Conservation (phyloP, 257 asterid genomes). For the Gardenia jasminoides region DNA sequence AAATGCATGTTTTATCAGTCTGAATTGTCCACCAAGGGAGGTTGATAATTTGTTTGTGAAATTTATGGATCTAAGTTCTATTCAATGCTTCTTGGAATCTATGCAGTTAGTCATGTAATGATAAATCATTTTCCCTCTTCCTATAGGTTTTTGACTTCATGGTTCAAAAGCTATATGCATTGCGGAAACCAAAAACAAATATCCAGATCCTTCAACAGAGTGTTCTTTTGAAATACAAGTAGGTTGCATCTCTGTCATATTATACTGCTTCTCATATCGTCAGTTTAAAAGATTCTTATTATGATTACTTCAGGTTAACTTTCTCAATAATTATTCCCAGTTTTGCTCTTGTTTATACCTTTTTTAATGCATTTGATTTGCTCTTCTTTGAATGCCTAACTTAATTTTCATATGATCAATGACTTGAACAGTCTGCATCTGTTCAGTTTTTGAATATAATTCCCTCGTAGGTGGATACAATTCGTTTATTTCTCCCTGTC, state of each 20-base stretch:
- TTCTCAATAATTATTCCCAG: not conserved
- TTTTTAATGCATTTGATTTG: not conserved
- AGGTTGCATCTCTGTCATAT: slow-evolving; percentile 28
- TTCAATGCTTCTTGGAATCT: not conserved
- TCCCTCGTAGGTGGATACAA: not conserved
- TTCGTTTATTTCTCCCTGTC: not conserved
- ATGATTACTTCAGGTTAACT: not conserved
- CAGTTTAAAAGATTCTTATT: not conserved
- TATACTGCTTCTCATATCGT: not conserved
- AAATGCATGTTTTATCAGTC: not conserved
- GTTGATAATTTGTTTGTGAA: not conserved
- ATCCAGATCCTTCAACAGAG: slow-evolving; percentile 99
- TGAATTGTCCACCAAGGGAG: not conserved
- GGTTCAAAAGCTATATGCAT: slow-evolving; percentile 86
- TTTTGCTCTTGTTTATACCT: not conserved
- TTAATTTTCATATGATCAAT: not conserved
- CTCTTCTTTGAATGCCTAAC: not conserved
- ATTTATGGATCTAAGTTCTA: not conserved
- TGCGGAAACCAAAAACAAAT: slow-evolving; percentile 98
- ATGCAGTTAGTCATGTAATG: slow-evolving; percentile 18
- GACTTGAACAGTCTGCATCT: not conserved
- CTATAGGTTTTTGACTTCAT: slow-evolving; percentile 82
- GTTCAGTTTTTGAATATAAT: not conserved
- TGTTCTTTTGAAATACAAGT: slow-evolving; percentile 97
- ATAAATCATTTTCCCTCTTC: slow-evolving; percentile 28